phyloP scores from a whole-genome alignment of 2,329 filamentous ascomycete genomes.

The Fusarium nanum region DNA sequence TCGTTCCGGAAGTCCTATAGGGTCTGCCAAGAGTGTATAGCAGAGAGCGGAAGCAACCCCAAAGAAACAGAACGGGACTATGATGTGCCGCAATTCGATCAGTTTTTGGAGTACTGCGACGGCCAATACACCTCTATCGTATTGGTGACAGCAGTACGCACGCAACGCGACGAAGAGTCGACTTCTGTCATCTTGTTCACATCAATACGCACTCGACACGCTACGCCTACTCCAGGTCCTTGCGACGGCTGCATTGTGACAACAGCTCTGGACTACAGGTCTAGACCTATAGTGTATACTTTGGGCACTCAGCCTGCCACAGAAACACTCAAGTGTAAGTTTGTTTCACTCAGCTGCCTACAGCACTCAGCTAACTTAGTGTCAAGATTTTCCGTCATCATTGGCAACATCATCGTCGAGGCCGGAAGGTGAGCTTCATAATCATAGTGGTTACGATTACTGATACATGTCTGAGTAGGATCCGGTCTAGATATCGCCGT shows the following conservation, averaged over 20 bases:
- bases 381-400: neutral
- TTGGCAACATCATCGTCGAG: neutral
- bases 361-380: rapidly evolving
- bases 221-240: too few relatives aligned
- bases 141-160: too few relatives aligned
- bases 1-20: neutral
- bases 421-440: rapidly evolving
- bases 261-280: neutral
- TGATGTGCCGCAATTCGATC: too few relatives aligned
- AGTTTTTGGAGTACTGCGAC: too few relatives aligned
- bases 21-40: too few relatives aligned
- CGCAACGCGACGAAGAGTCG: too few relatives aligned
- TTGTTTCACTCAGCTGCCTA: rapidly evolving
- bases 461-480: neutral
- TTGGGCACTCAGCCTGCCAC: neutral
- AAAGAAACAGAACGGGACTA: neutral
- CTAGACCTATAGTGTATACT: neutral
- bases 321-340: neutral
- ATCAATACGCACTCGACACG: too few relatives aligned
- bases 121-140: too few relatives aligned
- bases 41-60: too few relatives aligned
- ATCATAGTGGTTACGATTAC: rapidly evolving
- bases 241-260: neutral
- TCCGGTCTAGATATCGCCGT: neutral
- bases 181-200: too few relatives aligned